Conservation (phyloP, 2,329 filamentous ascomycete genomes). For the Diplodia sapinea region DNA sequence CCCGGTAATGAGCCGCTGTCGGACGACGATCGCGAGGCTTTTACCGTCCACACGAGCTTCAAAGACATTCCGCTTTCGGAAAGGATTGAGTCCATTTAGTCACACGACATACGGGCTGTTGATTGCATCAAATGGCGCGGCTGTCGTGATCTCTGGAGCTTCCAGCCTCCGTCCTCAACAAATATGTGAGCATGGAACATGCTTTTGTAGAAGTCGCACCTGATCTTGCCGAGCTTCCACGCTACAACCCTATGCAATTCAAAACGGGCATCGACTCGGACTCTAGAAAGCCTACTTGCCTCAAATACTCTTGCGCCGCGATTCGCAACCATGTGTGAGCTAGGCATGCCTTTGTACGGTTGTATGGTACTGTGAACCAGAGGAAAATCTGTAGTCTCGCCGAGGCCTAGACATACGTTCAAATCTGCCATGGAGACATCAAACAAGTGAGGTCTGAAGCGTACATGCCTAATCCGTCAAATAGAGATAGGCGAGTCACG, state of each 20-base stretch:
- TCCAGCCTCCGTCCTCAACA: not conserved
- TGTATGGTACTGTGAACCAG: not conserved
- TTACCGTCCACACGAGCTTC: conserved; percentile 30
- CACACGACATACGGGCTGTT: conserved; percentile 17
- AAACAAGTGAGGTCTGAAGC: not conserved
- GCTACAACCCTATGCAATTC: conserved; percentile 5
- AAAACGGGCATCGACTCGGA: conserved; percentile 1
- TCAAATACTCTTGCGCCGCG: not conserved
- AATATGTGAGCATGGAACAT: not conserved
- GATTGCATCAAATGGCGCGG: not conserved
- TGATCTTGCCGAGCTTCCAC: not conserved
- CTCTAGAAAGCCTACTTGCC: not conserved
- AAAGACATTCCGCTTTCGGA: conserved; percentile 26
- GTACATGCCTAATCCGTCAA: not conserved
- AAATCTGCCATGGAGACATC: not conserved
- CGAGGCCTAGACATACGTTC: not conserved
- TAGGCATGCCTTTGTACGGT: not conserved
- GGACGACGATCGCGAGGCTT: conserved; percentile 33
- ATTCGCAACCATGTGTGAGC: conserved; percentile 5
- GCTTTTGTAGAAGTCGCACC: not conserved
- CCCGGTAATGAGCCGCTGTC: conserved; percentile 71
- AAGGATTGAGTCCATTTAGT: conserved; percentile 16
- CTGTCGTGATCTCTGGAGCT: conserved; percentile 1
- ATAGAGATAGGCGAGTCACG: conserved; percentile 1
- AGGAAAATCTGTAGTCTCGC: not conserved